Evolutionary conservation across 1,139 yeast genomes (phyloP).

Genomic region (Candida gigantensis): DNA sequence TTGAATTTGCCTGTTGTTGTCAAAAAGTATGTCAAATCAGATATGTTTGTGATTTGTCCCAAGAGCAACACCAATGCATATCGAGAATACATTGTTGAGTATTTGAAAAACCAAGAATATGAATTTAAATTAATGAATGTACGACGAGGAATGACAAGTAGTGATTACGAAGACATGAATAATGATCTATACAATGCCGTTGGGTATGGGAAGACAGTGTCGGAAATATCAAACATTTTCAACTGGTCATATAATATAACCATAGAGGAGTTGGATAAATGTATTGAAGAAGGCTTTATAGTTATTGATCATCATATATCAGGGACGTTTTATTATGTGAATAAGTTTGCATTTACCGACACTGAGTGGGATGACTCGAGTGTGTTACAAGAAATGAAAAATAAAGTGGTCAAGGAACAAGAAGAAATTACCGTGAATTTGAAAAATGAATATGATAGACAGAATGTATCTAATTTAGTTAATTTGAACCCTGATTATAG

Average conservation of each 20-base stretch:
- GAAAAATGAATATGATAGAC: constrained; percentile 16
- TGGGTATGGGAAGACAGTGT: constrained; percentile 35
- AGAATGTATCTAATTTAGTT: constrained; percentile 20
- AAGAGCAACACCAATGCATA: constrained; percentile 20
- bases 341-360: constrained; percentile 23
- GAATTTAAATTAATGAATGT: constrained; percentile 28
- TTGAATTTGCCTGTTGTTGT: constrained; percentile 36
- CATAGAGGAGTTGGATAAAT: constrained; percentile 63
- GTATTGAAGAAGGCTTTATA: constrained; percentile 56
- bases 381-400: constrained; percentile 16
- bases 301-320: constrained; percentile 68
- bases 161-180: constrained; percentile 22
- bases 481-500: constrained; percentile 20
- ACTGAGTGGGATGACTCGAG: constrained; percentile 16
- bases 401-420: constrained; percentile 24
- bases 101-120: constrained; percentile 25
- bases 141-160: constrained; percentile 22
- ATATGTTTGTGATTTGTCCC: constrained; percentile 35
- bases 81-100: constrained; percentile 27
- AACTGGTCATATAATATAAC: constrained; percentile 72
- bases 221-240: constrained; percentile 39
- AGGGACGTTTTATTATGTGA: constrained; percentile 52
- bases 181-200: constrained; percentile 22
- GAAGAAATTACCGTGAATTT: constrained; percentile 18
- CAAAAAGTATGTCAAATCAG: constrained; percentile 36